A percentile compares a stretch with the other conserved stretches of the same genome.
Conservation (phyloP, 1,284 basidiomycete genomes). For the Anthracocystis walkeri region DNA sequence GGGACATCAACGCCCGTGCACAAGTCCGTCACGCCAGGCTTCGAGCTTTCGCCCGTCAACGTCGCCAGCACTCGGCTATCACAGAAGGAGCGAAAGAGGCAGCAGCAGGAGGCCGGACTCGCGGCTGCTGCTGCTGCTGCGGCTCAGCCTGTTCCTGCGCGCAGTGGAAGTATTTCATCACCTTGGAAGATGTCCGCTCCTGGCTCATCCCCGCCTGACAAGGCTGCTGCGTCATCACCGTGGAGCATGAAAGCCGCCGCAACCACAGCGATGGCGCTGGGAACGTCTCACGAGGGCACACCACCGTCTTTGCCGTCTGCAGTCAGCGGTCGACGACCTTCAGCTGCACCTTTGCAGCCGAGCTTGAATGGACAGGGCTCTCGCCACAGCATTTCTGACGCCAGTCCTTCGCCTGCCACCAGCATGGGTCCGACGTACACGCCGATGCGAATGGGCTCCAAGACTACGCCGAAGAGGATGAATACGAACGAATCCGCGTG, state of each 20-base stretch:
- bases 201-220: conserved; percentile 31
- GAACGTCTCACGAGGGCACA: conserved; percentile 32
- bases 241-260: conserved; percentile 44
- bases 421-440: conserved; percentile 54
- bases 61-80: conserved; percentile 57
- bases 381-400: conserved; percentile 21
- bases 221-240: conserved; percentile 21
- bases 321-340: conserved; percentile 27
- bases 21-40: conserved; percentile 17
- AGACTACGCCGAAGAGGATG: conserved; percentile 33
- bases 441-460: conserved; percentile 40
- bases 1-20: conserved; percentile 41
- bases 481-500: conserved; percentile 42
- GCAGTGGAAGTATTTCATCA: conserved; percentile 32
- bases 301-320: conserved; percentile 18
- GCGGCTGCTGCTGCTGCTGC: conserved; percentile 27
- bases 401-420: conserved; percentile 17
- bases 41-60: conserved; percentile 40
- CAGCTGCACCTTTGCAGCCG: conserved; percentile 34
- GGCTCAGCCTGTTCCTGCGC: conserved; percentile 15
- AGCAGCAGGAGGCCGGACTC: conserved; percentile 44
- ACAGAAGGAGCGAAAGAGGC: conserved; percentile 65
- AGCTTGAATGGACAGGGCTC: conserved; percentile 9
- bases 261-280: conserved; percentile 39
- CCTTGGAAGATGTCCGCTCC: conserved; percentile 33